Conservation (phyloP, 2,329 filamentous ascomycete genomes). For the Geosmithia morbida region DNA sequence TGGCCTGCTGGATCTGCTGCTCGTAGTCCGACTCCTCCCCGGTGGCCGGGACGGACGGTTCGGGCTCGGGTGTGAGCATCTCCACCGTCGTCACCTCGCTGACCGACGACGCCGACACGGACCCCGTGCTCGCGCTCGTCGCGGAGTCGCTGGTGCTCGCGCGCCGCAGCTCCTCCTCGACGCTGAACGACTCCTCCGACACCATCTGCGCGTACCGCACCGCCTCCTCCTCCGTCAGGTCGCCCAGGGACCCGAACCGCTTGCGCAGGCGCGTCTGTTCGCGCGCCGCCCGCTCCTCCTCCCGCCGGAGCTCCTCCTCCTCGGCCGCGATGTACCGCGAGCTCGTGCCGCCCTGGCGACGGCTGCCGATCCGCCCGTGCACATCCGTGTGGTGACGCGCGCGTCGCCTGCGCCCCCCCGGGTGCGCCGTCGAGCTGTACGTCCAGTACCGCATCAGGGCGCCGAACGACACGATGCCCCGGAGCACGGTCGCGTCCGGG, state of each 20-base stretch:
- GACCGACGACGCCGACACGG: slow-evolving; percentile 19
- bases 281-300: slow-evolving; percentile 51
- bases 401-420: slow-evolving; percentile 62
- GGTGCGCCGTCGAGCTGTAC: slow-evolving; percentile 71
- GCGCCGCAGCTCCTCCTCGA: slow-evolving; percentile 39
- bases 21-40: slow-evolving; percentile 37
- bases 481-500: slow-evolving; percentile 70
- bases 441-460: slow-evolving; percentile 86
- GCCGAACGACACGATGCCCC: slow-evolving; percentile 77
- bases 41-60: slow-evolving; percentile 12
- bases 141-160: slow-evolving; percentile 28
- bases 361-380: slow-evolving; percentile 33
- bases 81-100: slow-evolving; percentile 29
- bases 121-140: slow-evolving; percentile 29
- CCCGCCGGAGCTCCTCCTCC: slow-evolving; percentile 61
- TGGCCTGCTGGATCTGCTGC: slow-evolving; percentile 46
- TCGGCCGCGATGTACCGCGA: slow-evolving; percentile 80
- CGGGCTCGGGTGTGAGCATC: slow-evolving; percentile 34
- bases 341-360: slow-evolving; percentile 51
- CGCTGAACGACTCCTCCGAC: slow-evolving; percentile 42
- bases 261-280: slow-evolving; percentile 58
- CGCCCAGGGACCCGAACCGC: slow-evolving; percentile 61
- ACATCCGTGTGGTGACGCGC: slow-evolving; percentile 48
- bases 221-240: slow-evolving; percentile 51
- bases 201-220: slow-evolving; percentile 51